Conservation (phyloP, 257 asterid species). For the Buddleja alternifolia region DNA sequence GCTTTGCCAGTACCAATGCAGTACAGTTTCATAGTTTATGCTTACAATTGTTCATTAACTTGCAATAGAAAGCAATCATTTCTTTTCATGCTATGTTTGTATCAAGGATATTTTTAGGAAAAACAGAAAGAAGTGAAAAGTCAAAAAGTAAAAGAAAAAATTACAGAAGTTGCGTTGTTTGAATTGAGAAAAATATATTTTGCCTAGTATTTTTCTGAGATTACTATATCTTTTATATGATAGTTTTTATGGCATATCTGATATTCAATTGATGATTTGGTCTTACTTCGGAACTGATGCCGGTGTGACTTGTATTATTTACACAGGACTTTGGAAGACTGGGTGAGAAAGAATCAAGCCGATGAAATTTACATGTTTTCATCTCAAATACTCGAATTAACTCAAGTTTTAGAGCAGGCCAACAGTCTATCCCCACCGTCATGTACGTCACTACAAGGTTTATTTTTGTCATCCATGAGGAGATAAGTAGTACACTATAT, state of each 20-base stretch:
- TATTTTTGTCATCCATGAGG: slow-evolving; percentile 66
- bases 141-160: no score
- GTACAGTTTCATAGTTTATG: background rate
- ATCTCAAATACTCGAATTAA: slow-evolving; percentile 69
- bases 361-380: slow-evolving; percentile 87
- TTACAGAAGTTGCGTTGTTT: no score
- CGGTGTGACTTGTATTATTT: slow-evolving; percentile 19
- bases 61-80: background rate
- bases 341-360: slow-evolving; percentile 67
- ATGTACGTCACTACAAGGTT: slow-evolving; percentile 60
- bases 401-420: slow-evolving; percentile 53
- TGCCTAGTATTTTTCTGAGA: no score
- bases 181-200: no score
- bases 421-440: slow-evolving; percentile 64
- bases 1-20: background rate
- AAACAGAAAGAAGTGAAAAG: no score
- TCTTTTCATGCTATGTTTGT: no score
- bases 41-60: background rate
- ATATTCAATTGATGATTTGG: background rate
- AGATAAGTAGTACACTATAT: slow-evolving; percentile 34
- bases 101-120: no score
- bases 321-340: slow-evolving; percentile 60
- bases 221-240: no score
- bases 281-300: slow-evolving; percentile 12
- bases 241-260: background rate